These are phyloP conservation scores for Candida yuanshanica DNA, from an alignment of 805 yeast genomes.

Conservation along the genomic window DNA sequence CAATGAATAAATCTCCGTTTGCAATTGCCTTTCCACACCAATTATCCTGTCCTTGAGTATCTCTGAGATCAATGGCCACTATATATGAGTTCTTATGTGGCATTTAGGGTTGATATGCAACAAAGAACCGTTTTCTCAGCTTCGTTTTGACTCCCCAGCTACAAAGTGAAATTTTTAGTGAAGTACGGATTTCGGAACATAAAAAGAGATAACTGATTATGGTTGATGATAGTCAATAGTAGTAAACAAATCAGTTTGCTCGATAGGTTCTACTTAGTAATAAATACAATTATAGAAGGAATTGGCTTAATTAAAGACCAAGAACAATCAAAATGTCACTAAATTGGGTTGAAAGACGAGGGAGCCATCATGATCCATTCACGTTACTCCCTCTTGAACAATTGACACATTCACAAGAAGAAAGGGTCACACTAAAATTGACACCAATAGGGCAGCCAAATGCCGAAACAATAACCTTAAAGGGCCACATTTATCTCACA, in stretches of 20 bases:
- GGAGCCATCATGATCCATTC: constrained; percentile 15
- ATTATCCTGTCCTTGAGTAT: neutral
- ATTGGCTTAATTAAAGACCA: too few species aligned
- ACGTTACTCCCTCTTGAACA: constrained; percentile 23
- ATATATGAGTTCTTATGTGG: neutral
- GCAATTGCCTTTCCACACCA: neutral
- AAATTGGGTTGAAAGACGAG: constrained; percentile 25
- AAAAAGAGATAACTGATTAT: too few species aligned
- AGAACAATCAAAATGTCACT: constrained; percentile 21
- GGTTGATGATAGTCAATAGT: too few species aligned
- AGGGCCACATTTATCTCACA: constrained; percentile 38
- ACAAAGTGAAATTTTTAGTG: too few species aligned
- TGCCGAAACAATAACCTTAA: constrained; percentile 17
- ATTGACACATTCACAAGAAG: constrained; percentile 14
- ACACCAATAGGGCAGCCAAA: constrained; percentile 18
- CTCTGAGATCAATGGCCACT: neutral
- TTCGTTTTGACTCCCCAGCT: too few species aligned
- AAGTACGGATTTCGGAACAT: too few species aligned
- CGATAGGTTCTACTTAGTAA: too few species aligned
- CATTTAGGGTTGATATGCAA: too few species aligned
- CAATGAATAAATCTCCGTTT: neutral
- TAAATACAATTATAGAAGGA: too few species aligned
- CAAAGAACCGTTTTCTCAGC: too few species aligned
- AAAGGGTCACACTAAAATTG: constrained; percentile 10
- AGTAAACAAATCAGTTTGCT: too few species aligned